Conservation (phyloP, 2,329 filamentous ascomycete species). For the Gnomoniopsis smithogilvyi region DNA sequence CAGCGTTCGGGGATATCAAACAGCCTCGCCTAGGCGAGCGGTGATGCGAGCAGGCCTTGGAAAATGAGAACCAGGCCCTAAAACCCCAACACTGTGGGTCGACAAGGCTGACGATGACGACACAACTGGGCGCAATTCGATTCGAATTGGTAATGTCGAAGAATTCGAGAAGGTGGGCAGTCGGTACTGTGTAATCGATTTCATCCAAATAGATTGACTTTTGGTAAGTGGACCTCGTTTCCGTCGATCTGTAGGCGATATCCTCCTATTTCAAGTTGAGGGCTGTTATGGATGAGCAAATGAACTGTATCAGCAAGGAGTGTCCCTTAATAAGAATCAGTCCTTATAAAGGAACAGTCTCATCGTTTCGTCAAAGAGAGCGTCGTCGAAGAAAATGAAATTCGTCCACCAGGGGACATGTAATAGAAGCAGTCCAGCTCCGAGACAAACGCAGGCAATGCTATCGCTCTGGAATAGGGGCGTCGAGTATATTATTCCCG, state of each 20-base stretch:
- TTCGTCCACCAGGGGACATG: background rate
- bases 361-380: background rate
- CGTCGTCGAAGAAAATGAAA: background rate
- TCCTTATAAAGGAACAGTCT: background rate
- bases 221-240: background rate
- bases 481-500: background rate
- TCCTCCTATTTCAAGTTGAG: background rate
- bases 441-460: background rate
- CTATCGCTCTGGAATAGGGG: background rate
- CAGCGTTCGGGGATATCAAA: conserved; percentile 5
- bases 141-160: background rate
- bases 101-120: conserved; percentile 16
- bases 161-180: background rate
- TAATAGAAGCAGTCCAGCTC: background rate
- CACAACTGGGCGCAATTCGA: background rate
- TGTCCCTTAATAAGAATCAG: background rate
- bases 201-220: background rate
- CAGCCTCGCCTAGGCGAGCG: background rate
- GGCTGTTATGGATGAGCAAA: background rate
- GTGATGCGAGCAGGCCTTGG: background rate
- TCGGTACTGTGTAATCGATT: background rate
- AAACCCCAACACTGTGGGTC: conserved; percentile 9
- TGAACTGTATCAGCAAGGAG: background rate
- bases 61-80: conserved; percentile 3
- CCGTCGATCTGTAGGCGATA: background rate